Conservation (phyloP, 2,329 filamentous ascomycete genomes). For the Neocucurbitaria cava region DNA sequence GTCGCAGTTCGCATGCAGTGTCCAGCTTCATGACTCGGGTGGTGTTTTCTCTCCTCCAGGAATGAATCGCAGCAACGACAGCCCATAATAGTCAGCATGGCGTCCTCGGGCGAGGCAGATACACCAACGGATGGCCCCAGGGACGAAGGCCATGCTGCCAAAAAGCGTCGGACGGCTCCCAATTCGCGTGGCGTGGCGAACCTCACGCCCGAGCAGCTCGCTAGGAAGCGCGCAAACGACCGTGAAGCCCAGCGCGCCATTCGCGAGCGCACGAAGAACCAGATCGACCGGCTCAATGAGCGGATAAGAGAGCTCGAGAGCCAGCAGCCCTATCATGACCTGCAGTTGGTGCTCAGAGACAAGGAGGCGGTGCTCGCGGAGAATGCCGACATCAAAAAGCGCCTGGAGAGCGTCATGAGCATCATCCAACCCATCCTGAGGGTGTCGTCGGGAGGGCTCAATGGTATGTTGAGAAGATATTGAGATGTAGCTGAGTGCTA, state of each 20-base stretch:
- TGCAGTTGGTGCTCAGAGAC: conserved; percentile 76
- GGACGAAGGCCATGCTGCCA: conserved; percentile 29
- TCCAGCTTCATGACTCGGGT: conserved; percentile 16
- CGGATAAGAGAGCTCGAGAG: conserved; percentile 77
- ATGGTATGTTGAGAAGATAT: conserved; percentile 45
- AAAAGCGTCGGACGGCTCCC: conserved; percentile 48
- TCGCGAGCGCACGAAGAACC: conserved; percentile 78
- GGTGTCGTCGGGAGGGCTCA: conserved; percentile 49
- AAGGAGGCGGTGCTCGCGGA: conserved; percentile 81
- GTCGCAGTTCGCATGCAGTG: conserved; percentile 1
- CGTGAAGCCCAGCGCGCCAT: conserved; percentile 87
- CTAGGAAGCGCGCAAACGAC: conserved; percentile 90
- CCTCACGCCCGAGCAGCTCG: conserved; percentile 85
- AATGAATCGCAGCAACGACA: conserved; percentile 18
- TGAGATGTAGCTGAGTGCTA: background rate
- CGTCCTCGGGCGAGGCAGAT: conserved; percentile 28
- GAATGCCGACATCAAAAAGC: conserved; percentile 77
- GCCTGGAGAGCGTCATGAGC: conserved; percentile 69
- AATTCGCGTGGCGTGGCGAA: conserved; percentile 79
- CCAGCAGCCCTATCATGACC: conserved; percentile 82
- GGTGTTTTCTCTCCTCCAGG: conserved; percentile 6
- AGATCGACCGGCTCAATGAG: conserved; percentile 77
- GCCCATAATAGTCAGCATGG: conserved; percentile 26
- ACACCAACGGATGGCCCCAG: conserved; percentile 24
- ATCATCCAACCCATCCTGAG: conserved; percentile 67